Conservation (phyloP, 2,329 filamentous ascomycete genomes). For the Fusarium setosum region DNA sequence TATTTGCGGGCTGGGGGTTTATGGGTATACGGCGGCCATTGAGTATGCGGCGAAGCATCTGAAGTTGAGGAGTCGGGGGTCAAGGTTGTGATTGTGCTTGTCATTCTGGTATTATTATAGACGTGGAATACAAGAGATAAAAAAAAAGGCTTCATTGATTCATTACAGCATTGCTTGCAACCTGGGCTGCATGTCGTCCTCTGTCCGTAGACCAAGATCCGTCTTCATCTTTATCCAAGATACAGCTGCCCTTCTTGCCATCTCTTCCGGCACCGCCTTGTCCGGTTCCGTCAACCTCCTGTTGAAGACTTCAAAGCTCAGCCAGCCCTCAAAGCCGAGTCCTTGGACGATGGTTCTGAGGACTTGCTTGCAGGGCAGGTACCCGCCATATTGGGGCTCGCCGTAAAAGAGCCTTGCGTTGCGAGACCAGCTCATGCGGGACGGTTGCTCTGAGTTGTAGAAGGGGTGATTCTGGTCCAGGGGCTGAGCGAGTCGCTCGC, state of each 20-base stretch:
- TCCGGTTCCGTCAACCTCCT: conserved; percentile 52
- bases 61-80: conserved; percentile 50
- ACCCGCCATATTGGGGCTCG: conserved; percentile 71
- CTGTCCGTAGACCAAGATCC: conserved; percentile 48
- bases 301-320: conserved; percentile 77
- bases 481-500: conserved; percentile 69
- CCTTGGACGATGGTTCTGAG: conserved; percentile 70
- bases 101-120: conserved; percentile 15
- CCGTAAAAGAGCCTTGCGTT: conserved; percentile 72
- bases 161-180: conserved; percentile 49
- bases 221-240: conserved; percentile 61
- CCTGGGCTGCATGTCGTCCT: conserved; percentile 39
- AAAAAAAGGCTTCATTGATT: background rate
- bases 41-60: conserved; percentile 63
- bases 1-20: conserved; percentile 75
- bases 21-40: conserved; percentile 70
- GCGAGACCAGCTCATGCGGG: conserved; percentile 80
- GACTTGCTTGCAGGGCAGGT: conserved; percentile 74
- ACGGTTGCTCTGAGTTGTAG: conserved; percentile 48
- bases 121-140: background rate
- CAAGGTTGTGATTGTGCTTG: background rate
- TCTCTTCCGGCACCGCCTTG: conserved; percentile 69
- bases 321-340: conserved; percentile 75
- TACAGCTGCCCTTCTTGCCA: conserved; percentile 68
- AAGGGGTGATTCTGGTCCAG: conserved; percentile 62